Conservation (phyloP, 257 asterid genomes). For the Gentiana straminea region DNA sequence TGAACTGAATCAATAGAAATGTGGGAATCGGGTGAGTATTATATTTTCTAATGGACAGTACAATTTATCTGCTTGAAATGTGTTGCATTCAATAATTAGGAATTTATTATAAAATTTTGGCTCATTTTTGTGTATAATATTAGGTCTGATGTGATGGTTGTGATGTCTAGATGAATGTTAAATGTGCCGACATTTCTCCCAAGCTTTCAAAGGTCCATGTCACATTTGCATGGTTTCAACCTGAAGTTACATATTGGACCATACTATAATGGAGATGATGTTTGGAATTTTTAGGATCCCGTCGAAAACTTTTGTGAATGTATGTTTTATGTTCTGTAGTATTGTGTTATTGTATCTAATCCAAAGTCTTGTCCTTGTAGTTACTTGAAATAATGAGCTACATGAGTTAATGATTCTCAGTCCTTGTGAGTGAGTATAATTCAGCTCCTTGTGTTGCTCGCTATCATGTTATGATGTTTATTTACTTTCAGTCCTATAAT, state of each 20-base stretch:
- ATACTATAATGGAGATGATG: slow-evolving; percentile 90
- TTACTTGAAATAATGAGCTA: too few species aligned
- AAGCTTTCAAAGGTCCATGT: slow-evolving; percentile 74
- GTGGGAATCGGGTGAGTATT: slow-evolving; percentile 83
- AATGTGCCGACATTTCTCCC: slow-evolving; percentile 62
- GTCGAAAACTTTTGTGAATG: slow-evolving; percentile 59
- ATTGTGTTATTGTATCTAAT: too few species aligned
- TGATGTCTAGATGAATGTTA: slow-evolving; percentile 93
- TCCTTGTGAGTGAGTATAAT: too few species aligned
- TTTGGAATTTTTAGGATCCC: slow-evolving; percentile 71
- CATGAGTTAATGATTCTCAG: too few species aligned
- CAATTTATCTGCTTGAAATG: too few species aligned
- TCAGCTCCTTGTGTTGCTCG: background rate
- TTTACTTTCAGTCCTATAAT: background rate
- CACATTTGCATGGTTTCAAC: slow-evolving; percentile 91
- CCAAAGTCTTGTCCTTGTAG: slow-evolving; percentile 2
- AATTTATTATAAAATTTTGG: too few species aligned
- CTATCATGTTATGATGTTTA: slow-evolving; percentile 1
- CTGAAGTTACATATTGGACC: slow-evolving; percentile 74
- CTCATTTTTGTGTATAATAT: too few species aligned
- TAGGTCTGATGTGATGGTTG: slow-evolving; percentile 93
- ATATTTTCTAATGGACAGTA: too few species aligned
- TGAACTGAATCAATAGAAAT: too few species aligned
- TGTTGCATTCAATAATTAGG: too few species aligned
- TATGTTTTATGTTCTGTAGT: slow-evolving; percentile 10